Conservation (phyloP, 176 grass and related monocot genomes). For the Musa troglodytarum region DNA sequence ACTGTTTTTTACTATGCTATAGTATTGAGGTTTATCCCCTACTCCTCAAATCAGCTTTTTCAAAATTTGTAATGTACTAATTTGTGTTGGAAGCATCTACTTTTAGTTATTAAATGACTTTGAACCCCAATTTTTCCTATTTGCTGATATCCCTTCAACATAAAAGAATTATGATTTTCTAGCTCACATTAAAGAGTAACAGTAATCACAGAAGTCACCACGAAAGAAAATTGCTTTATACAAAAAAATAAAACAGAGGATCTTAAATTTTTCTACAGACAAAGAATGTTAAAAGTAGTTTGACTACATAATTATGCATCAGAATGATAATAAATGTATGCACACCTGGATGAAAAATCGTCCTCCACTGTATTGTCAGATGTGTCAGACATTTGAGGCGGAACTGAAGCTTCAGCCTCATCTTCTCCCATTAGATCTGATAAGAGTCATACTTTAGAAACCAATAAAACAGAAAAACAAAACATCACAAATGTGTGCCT, state of each 20-base stretch:
- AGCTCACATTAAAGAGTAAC: too few species aligned
- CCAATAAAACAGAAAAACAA: not conserved
- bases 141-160: too few species aligned
- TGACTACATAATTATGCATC: not conserved
- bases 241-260: not conserved
- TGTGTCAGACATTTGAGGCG: slow-evolving; percentile 63
- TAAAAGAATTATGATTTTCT: too few species aligned
- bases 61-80: too few species aligned
- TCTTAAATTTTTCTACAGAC: not conserved
- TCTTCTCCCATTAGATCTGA: slow-evolving; percentile 56
- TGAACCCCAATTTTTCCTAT: too few species aligned
- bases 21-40: too few species aligned
- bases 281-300: not conserved
- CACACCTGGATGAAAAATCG: slow-evolving; percentile 96
- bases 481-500: slow-evolving; percentile 11
- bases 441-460: slow-evolving; percentile 22
- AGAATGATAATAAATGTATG: not conserved
- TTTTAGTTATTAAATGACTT: too few species aligned
- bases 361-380: slow-evolving; percentile 88
- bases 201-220: too few species aligned
- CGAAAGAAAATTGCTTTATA: too few species aligned
- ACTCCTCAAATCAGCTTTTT: too few species aligned
- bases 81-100: too few species aligned
- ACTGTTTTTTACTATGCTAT: too few species aligned
- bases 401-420: slow-evolving; percentile 57